Evolutionary conservation across 345 rosid genomes (phyloP), one percentile per base, ranked within the genome.

Genomic region (Brassica napus): DNA sequence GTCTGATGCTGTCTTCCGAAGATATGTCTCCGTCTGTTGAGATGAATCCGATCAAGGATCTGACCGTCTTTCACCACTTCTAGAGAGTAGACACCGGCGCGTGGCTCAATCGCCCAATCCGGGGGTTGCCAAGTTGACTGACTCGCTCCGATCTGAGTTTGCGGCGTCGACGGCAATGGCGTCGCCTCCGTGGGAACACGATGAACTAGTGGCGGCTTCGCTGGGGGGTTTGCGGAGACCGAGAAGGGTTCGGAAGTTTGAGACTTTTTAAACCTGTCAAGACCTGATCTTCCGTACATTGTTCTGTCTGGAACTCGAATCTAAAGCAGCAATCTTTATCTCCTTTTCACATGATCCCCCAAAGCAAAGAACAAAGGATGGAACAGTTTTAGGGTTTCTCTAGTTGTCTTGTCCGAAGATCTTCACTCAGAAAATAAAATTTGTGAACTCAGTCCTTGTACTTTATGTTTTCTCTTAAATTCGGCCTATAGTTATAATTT

Each of bases 91-190:
- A 93, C 91, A n/a, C 98, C 92, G 0, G 88, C 71, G 1, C 97
- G 89, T 62, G 98, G 99, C 86, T 95, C 98, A 30, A 89, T 89
- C 0, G 94, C 92, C 98, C 98, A 94, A 76, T 94, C 97, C 37
- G 98, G 98, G 5, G 96, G 97, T 81, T 86, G 90, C 98, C 98
- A 94, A 34, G 83, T 83, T 6, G 98, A 94, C 68, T 91, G 97
- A 30, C 98, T 89, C 6, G 88, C 96, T 62, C 98, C 98, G 54
- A 90, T 71, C 62, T 75, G 83, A 58, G 83, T 54, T 42, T 87
- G 89, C 37, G 84, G 87, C 77, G 82, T 58, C 57, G 81, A 61
- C 4, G 86, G 83, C 11, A 80, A 62, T 6, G 88, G 83, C 8
- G 82, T 69, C 8, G 86, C 88, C 84, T 82, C 94, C 12, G 72